Evolutionary conservation across 1,284 basidiomycete species (phyloP), one percentile per base, ranked within the genome.

Genomic region (Boletus nobilissimus): DNA sequence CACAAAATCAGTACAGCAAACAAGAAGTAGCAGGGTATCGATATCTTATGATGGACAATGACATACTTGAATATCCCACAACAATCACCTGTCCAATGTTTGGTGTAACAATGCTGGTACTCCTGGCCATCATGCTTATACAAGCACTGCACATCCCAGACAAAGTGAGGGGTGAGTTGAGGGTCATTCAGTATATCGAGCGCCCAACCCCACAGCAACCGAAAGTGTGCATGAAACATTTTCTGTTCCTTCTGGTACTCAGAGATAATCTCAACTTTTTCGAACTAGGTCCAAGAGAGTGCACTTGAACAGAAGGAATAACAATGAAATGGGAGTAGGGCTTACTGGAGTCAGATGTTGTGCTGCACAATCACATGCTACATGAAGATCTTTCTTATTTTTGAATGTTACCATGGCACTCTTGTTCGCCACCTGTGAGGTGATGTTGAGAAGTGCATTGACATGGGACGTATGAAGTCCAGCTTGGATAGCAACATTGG

Each of bases 1-100:
- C 3, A 46, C 5, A 10, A 46, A 3, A 46, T 2, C 43, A 46
- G 22, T 46, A 46, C 43, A 46, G 24, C 24, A 22, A 46, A 46
- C 5, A 46, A 0, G 10, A 8, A 22, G 43, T 46, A 46, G 24
- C 43, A 46, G 24, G 24, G 43, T 46, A 46, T 46, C 22, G 19
- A 54, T 38, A 72, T n/a, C n/a, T n/a, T n/a, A n/a, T n/a, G n/a
- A n/a, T n/a, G n/a, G n/a, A n/a, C n/a, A n/a, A n/a, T n/a, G n/a
- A 48, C 75, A 46, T 78, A 86, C 85, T 83, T 87, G 85, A 5
- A 84, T 78, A 1, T 85, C 70, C 82, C 84, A 86, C 75, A 83
- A 13, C 16, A 5, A 54, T 83, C 72, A 0, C 76, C 84, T 2
- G 81, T 86, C 80, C 84, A 84, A 2, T 83, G 85, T 66, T 87